A percentile compares a stretch with the other conserved stretches of the same genome.
These are phyloP conservation scores for Protomyces inundatus DNA, from an alignment of 1,139 yeast species.

Conservation along the genomic window DNA sequence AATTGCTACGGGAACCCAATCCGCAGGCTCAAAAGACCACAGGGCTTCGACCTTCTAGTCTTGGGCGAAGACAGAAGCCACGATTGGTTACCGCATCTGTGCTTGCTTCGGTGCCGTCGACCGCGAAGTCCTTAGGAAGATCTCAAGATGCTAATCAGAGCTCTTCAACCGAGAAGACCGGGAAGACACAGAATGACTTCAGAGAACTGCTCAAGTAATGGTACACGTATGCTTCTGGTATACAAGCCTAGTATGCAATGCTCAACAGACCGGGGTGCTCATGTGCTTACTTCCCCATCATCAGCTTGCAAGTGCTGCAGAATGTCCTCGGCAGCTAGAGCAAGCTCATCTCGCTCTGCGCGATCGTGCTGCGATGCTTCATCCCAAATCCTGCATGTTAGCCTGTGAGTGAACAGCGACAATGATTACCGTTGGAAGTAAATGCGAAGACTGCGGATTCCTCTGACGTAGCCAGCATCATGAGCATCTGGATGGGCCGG, in stretches of 20 bases:
- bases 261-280: not conserved
- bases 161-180: not conserved
- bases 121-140: not conserved
- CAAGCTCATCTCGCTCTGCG: slow-evolving; percentile 6
- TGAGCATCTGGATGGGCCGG: slow-evolving; percentile 60
- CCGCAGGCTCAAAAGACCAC: not conserved
- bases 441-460: slow-evolving; percentile 59
- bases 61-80: slow-evolving; percentile 3
- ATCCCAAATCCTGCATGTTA: slow-evolving; percentile 6
- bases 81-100: not conserved
- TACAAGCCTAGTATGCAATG: not conserved
- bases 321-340: slow-evolving; percentile 7
- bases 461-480: slow-evolving; percentile 82
- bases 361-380: slow-evolving; percentile 11
- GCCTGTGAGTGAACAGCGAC: not conserved
- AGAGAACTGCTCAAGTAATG: not conserved
- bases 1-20: slow-evolving; percentile 9
- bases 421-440: slow-evolving; percentile 45
- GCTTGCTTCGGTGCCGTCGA: too few species aligned
- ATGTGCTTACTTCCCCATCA: not conserved
- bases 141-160: not conserved
- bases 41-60: not conserved
- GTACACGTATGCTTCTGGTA: not conserved
- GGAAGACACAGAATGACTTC: not conserved
- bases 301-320: slow-evolving; percentile 16